A percentile compares a stretch with the other conserved stretches of the same genome.
Conservation (phyloP, 306 rosid species). For the Cucumis hystrix region DNA sequence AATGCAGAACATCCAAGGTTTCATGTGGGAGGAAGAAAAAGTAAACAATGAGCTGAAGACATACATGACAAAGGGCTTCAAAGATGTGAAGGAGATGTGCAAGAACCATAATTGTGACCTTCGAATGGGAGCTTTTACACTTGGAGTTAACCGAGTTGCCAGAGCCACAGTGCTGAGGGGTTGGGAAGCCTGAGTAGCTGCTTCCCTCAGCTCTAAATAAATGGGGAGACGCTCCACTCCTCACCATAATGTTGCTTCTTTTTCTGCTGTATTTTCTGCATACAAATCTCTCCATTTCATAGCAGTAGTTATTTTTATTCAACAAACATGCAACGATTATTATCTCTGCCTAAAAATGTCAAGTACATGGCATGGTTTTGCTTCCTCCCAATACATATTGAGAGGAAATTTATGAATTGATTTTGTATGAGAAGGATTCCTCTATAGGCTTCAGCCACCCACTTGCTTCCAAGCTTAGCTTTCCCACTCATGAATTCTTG, state of each 20-base stretch:
- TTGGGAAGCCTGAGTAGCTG: conserved; percentile 66
- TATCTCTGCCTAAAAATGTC: neutral
- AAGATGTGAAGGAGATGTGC: conserved; percentile 82
- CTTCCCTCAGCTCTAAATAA: neutral
- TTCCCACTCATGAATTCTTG: neutral
- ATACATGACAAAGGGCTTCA: conserved; percentile 78
- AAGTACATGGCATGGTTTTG: neutral
- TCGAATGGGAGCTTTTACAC: conserved; percentile 92
- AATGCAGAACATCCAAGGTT: conserved; percentile 91
- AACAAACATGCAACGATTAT: neutral
- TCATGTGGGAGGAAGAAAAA: conserved; percentile 87
- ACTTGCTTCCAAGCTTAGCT: neutral
- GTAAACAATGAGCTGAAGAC: conserved; percentile 58
- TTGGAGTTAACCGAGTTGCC: conserved; percentile 80
- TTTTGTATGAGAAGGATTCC: neutral
- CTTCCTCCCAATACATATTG: neutral
- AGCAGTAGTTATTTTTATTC: neutral
- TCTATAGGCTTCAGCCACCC: neutral
- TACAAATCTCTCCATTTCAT: neutral
- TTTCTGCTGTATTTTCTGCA: neutral
- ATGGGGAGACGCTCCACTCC: neutral
- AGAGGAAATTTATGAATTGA: neutral
- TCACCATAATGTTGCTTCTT: neutral
- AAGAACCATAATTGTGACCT: conserved; percentile 59
- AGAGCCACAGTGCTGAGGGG: conserved; percentile 83